These are phyloP conservation scores for Crithidia brevicula DNA, from an alignment of 208 protist species.

Conservation along the genomic window DNA sequence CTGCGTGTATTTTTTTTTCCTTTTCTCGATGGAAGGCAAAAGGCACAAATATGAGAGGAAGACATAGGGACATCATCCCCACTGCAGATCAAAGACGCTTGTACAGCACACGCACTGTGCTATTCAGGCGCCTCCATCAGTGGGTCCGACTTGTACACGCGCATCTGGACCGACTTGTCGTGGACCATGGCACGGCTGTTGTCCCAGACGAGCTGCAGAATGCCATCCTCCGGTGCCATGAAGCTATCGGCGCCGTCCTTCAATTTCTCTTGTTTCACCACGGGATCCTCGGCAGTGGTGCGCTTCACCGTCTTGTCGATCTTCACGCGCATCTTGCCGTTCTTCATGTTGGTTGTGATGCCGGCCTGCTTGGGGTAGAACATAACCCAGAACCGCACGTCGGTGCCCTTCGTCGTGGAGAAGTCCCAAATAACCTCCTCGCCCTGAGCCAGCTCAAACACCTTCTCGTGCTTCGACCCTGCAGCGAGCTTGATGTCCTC, in stretches of 20 bases:
- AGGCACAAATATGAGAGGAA: too few relatives aligned
- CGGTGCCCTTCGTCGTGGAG: constrained; percentile 39
- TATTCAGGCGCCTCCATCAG: constrained; percentile 19
- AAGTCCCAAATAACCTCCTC: constrained; percentile 76
- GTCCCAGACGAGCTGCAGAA: constrained; percentile 64
- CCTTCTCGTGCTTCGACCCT: constrained; percentile 50
- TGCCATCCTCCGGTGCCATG: constrained; percentile 52
- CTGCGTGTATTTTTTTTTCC: too few relatives aligned
- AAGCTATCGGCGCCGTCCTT: constrained; percentile 54
- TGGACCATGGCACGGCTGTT: constrained; percentile 59
- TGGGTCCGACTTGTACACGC: constrained; percentile 52
- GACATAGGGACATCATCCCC: too few relatives aligned
- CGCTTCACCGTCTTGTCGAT: constrained; percentile 44
- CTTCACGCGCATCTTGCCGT: constrained; percentile 26
- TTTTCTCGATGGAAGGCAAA: too few relatives aligned
- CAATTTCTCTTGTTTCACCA: constrained; percentile 56
- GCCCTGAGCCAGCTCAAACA: constrained; percentile 42
- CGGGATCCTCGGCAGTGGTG: constrained; percentile 37
- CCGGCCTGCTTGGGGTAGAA: constrained; percentile 48
- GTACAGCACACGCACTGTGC: not conserved
- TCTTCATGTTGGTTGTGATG: constrained; percentile 34
- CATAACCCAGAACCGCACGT: constrained; percentile 51
- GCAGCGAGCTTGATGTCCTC: constrained; percentile 57
- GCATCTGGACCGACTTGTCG: constrained; percentile 60
- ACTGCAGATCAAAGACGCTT: too few relatives aligned